Evolutionary conservation across 2,329 filamentous ascomycete genomes (phyloP), one percentile per base, ranked within the genome.

Genomic region (Monosporascus sp.): DNA sequence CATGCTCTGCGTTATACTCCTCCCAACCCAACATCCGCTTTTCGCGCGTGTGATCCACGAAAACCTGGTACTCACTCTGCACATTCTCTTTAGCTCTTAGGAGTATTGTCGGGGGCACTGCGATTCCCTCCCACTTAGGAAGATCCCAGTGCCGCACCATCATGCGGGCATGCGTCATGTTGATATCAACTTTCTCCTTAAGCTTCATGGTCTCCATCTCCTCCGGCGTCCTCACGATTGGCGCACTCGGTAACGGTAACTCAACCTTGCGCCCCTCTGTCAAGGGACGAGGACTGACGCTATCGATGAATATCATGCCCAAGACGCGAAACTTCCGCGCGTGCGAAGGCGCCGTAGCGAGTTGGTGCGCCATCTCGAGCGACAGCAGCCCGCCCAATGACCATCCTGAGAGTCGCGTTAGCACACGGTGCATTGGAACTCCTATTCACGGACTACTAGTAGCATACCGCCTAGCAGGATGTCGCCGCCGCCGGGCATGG

Each of bases 291-390:
- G 73, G 70, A 48, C 65, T 81, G 14, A 78, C 65, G 47, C 73
- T 78, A 61, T 84, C 80, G 19, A 83, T 67, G 69, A 81, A 74
- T 54, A 82, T 61, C 47, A 83, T 73, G 16, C 80, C 80, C 0
- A 74, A 57, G 9, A 83, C 70, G 1, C 66, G 67, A 24, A 80
- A 64, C 4, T 53, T 48, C 16, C 60, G 58, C 6, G 40, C 50
- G 14, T 58, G 55, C 1, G 57, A 52, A 16, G 74, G 70, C 7
- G 66, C 65, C 8, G 63, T 52, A 8, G 66, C 68, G 7, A 81
- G 65, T 55, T 75, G 65, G 49, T 71, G 66, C 6, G 79, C 73
- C 49, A 81, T 70, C 60, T 82, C 77, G 14, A 83, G 68, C 7
- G 78, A 74, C 17, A 82, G 60, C 44, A 78, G 61, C 0, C 80